Evolutionary conservation across 176 grass and related monocot genomes (phyloP).

Genomic region (Aegilops longissima): DNA sequence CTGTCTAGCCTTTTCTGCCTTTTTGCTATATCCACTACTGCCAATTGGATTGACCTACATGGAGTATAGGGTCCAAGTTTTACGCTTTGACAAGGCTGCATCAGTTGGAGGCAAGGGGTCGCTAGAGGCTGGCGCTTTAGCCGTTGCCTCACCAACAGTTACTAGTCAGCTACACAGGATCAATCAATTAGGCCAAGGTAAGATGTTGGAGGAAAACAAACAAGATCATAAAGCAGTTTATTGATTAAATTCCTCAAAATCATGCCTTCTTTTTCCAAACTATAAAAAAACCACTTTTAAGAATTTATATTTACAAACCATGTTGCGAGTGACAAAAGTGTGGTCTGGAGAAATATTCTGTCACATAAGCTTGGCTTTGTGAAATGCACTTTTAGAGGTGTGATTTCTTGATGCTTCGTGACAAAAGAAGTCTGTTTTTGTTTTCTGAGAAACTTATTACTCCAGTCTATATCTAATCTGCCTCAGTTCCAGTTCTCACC

Average conservation of each 20-base stretch:
- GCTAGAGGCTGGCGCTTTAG: background rate
- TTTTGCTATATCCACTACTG: background rate
- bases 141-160: background rate
- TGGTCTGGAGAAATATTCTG: background rate
- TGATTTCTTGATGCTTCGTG: background rate
- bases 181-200: background rate
- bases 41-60: background rate
- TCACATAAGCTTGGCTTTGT: background rate
- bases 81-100: background rate
- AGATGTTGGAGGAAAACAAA: background rate
- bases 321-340: background rate
- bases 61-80: background rate
- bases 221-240: background rate
- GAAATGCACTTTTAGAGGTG: background rate
- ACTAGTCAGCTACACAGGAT: background rate
- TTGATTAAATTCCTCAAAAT: no score
- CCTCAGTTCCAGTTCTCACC: constrained; percentile 35
- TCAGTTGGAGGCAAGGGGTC: background rate
- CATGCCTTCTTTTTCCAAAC: no score
- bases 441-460: background rate
- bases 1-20: background rate
- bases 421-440: no score
- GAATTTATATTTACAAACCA: background rate
- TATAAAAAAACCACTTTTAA: no score
- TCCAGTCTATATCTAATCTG: background rate